Evolutionary conservation across 2,329 filamentous ascomycete genomes (phyloP).

Genomic region (Diaporthe vexans): DNA sequence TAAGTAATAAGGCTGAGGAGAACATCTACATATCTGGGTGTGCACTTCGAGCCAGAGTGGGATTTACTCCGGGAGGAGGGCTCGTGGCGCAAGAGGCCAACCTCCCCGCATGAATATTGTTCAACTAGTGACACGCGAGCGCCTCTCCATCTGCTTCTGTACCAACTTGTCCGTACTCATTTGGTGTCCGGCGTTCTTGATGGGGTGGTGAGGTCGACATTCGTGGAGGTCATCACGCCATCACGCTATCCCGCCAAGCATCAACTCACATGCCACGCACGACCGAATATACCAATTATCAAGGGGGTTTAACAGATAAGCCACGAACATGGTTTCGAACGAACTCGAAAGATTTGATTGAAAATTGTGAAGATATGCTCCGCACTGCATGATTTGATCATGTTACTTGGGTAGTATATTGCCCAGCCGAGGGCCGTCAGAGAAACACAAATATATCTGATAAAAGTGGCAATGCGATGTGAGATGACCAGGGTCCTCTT

Average conservation of each 20-base stretch:
- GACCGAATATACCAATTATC: neutral
- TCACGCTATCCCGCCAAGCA: constrained; percentile 5
- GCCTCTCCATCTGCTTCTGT: neutral
- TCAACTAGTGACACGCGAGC: neutral
- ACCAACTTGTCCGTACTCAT: too few relatives aligned
- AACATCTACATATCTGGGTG: too few relatives aligned
- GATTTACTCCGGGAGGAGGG: too few relatives aligned
- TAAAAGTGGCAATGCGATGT: neutral
- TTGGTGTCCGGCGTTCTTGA: neutral
- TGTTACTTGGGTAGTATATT: neutral
- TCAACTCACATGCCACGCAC: neutral
- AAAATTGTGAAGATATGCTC: neutral
- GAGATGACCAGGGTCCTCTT: neutral
- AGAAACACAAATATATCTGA: neutral
- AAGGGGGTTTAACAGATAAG: neutral
- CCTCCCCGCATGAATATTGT: neutral
- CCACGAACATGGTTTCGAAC: neutral
- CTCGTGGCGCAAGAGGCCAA: neutral
- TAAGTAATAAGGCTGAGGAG: too few relatives aligned
- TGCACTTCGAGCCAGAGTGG: too few relatives aligned
- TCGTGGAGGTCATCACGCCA: constrained; percentile 16
- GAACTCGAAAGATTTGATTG: neutral
- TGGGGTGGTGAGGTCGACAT: constrained; percentile 1
- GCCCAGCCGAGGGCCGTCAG: too few relatives aligned
- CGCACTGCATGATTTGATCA: neutral